Base-by-base conservation (phyloP, 73 alveolate species). In the Breviolum minutum region DNA sequence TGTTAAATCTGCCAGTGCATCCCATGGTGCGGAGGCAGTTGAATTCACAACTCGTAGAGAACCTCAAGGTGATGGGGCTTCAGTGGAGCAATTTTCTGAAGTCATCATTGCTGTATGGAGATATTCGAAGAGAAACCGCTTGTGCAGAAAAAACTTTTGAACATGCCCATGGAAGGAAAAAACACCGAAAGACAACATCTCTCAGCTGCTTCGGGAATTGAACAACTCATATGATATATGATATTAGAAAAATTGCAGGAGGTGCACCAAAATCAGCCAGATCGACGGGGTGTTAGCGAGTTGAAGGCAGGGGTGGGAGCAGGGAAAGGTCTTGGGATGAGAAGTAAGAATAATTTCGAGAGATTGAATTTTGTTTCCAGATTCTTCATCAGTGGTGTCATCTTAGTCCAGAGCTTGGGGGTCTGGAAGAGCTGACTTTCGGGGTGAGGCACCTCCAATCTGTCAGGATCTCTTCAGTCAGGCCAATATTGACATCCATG, bases 401-500 rank as follows among this genome's bases (percentile, higher is more conserved):
- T n/a, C n/a, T n/a, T n/a, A n/a, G n/a, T n/a, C n/a, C n/a, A n/a
- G n/a, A n/a, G n/a, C n/a, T n/a, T n/a, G n/a, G n/a, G n/a, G n/a
- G n/a, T n/a, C n/a, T n/a, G 29, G 32, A 20, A 8, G 81, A 71
- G 26, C 9, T 71, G 26, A 8, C 26, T 71, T 20, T 8, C 81
- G 9, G 32, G 26, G 32, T 12, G 12, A 71, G 26, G 32, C 32
- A 20, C 32, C 29, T 71, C 29, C 1, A 10, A 71, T 71, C 8
- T 70, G 68, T 66, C 63, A 91, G 97, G 89, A 71, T 24, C 85
- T 91, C 89, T 91, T 91, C 64, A 74, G 97, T 40, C 88, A 63
- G 60, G 85, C 97, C 8, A 91, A 91, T 64, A 91, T 91, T 40
- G 97, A 91, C 79, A 91, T 91, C 77, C 97, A 91, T 26, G 97